Base-by-base conservation (phyloP, 495 filamentous ascomycete species). In the Talaromyces wortmannii region DNA sequence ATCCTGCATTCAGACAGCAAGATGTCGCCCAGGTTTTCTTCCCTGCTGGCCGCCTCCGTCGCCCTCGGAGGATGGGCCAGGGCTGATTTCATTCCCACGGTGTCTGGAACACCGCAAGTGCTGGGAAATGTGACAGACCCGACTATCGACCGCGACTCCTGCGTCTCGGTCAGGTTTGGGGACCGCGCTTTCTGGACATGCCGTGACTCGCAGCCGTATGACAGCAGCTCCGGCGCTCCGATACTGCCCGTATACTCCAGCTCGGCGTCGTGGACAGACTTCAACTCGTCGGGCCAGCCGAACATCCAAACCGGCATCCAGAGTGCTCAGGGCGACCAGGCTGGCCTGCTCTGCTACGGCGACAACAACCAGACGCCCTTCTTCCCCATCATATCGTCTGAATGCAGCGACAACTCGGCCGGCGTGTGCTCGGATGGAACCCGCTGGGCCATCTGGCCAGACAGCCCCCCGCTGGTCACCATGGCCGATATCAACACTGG, bases 51-150 rank as follows among this genome's bases (percentile, higher is more conserved):
- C 23, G 23, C 23, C 23, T 23, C 23, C 23, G 23, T 23, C 23
- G 23, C 23, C 23, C 23, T 23, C 11, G 52, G 52, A 53, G 32
- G 13, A 31, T 42, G 31, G 17, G 52, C 33, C 31, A 45, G 29
- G 12, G 42, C 52, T 18, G 23, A 31, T 30, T 53, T 51, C 10
- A 52, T 45, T 17, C 55, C 55, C 31, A 45, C 43, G 4, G 55
- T 57, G 11, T 40, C 30, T 23, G 55, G 55, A 10, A 55, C 60
- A 48, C 53, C 60, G 0, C 50, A 55, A 51, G 31, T 68, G 7
- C 17, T 70, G 12, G 67, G 63, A n/a, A 59, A 59, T 49, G 56
- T 66, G n/a, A 56, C 65, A 12, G 65, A 69, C 46, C 60, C 65
- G 13, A 51, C 50, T 1, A 52, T 67, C 32, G 59, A 64, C 48